Base-by-base conservation (phyloP, 208 protist species). In the Crithidia acanthocephali region DNA sequence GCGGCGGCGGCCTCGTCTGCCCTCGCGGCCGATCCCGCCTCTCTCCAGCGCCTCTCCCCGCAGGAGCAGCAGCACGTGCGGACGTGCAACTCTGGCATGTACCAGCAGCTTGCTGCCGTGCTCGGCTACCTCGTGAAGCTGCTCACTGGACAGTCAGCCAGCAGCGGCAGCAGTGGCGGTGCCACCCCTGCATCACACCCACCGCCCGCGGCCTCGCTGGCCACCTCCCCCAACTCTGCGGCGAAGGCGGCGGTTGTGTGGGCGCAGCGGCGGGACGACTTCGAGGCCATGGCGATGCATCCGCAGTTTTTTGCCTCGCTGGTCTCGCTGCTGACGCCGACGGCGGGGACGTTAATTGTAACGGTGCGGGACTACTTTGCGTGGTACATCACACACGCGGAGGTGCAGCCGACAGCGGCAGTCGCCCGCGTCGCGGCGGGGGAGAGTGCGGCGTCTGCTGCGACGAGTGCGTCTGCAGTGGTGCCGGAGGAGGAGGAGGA, bases 21-120 rank as follows among this genome's bases (percentile, higher is more conserved):
- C 6, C 76, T 62, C 13, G 68, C 86, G 18, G 65, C 57, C 3
- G 83, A 85, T 33, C 50, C 63, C 8, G 58, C 57, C 51, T 63
- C 80, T 0, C 53, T 84, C 50, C 85, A 87, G 68, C 83, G 79
- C 2, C 74, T 92, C 18, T 87, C 81, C 66, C 85, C 87, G 28
- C 88, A 91, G 75, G 91, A 90, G 74, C 91, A 94, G 66, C 91
- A 94, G 68, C 87, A 92, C 73, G 82, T 92, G 18, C 87, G 87
- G 45, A 87, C 76, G 47, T 96, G 88, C 79, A 85, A 86, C 57
- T 79, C 82, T 0, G 87, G 85, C 52, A 96, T 96, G 91, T 93
- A 93, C 73, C 85, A 94, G 68, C 88, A 96, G 72, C 88, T 94
- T 47, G 77, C 86, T 18, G 62, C 80, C 27, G 87, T 91, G 23